These are phyloP conservation scores for Colletotrichum horii DNA, from an alignment of 2,329 filamentous ascomycete genomes.

Conservation along the genomic window DNA sequence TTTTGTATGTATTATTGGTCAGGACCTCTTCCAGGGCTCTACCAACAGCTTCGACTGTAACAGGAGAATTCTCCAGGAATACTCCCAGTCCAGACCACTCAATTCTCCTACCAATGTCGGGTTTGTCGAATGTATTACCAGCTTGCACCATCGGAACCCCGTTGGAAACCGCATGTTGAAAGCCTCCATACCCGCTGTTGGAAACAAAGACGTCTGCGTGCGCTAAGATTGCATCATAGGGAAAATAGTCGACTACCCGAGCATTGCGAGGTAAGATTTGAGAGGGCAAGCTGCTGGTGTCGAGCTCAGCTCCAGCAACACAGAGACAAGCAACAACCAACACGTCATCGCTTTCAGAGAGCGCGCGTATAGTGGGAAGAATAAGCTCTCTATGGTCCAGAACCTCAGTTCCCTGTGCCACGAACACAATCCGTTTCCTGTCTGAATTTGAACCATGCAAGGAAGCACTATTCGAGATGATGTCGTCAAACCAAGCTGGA, in stretches of 20 bases:
- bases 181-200: conserved; percentile 55
- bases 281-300: conserved; percentile 17
- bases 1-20: conserved; percentile 16
- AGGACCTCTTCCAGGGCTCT: conserved; percentile 25
- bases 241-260: conserved; percentile 50
- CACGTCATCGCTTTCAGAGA: conserved; percentile 42
- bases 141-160: conserved; percentile 53
- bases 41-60: conserved; percentile 15
- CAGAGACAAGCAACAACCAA: conserved; percentile 30
- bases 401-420: conserved; percentile 53
- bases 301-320: background rate
- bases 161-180: conserved; percentile 47
- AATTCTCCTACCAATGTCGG: conserved; percentile 32
- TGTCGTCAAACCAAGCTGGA: conserved; percentile 51
- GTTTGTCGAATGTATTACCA: conserved; percentile 41
- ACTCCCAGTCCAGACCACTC: conserved; percentile 24
- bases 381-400: conserved; percentile 45
- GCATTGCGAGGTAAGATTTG: conserved; percentile 44
- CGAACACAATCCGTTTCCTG: conserved; percentile 45
- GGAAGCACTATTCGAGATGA: conserved; percentile 29
- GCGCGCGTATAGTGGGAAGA: conserved; percentile 46
- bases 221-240: conserved; percentile 51
- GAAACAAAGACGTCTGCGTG: conserved; percentile 49
- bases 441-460: background rate
- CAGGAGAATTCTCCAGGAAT: conserved; percentile 33